A percentile compares a stretch with the other conserved stretches of the same genome.
phyloP scores from a whole-genome alignment of 371 early-diverging fungal genomes.

The Apophysomyces variabilis region DNA sequence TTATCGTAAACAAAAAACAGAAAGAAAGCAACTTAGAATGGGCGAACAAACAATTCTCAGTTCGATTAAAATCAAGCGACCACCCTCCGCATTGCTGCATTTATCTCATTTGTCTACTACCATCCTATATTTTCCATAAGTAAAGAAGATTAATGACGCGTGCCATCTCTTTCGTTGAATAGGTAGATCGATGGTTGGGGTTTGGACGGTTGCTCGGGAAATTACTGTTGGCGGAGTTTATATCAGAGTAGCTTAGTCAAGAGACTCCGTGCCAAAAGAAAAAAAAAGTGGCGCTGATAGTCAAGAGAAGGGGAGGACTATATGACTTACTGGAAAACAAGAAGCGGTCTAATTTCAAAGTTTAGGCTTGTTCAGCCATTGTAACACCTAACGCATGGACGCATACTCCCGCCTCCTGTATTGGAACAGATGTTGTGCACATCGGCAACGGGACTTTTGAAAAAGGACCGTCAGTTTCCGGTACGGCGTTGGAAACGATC shows the following conservation, averaged over 20 bases:
- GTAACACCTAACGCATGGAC: no score
- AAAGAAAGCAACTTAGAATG: no score
- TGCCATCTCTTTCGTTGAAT: no score
- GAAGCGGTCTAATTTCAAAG: neutral
- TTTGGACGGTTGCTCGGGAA: conserved; percentile 3
- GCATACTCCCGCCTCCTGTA: no score
- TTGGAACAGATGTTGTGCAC: no score
- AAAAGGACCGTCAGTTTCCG: neutral
- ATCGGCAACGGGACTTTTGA: neutral
- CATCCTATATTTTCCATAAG: no score
- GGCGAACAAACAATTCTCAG: no score
- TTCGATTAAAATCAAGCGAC: no score
- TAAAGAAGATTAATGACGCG: no score
- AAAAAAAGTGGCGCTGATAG: neutral
- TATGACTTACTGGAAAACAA: no score
- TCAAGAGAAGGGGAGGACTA: neutral
- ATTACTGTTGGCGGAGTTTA: neutral
- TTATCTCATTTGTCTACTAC: no score
- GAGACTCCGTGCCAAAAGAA: neutral
- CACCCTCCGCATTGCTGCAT: no score
- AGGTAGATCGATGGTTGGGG: neutral
- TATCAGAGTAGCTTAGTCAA: neutral
- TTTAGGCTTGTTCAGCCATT: neutral
- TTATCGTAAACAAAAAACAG: neutral
- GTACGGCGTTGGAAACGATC: neutral